Evolutionary conservation across 257 asterid species (phyloP).

Genomic region (Marsdenia floribunda): DNA sequence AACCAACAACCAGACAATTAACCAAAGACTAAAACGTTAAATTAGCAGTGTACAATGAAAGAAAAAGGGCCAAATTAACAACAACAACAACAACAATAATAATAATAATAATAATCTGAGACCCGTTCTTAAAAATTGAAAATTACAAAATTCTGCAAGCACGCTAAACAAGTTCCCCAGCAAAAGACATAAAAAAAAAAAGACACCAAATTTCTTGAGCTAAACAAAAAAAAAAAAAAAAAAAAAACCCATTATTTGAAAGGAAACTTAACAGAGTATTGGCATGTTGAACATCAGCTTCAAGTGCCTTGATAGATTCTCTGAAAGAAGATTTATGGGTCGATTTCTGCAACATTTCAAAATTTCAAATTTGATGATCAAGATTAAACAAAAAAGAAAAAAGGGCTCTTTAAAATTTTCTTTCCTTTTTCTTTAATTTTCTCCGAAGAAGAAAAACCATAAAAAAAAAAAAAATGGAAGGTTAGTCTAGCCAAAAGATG

Average conservation of each 20-base stretch:
- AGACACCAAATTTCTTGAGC: background rate
- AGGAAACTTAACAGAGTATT: slow-evolving; percentile 48
- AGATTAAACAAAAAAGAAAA: background rate
- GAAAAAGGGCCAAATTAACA: background rate
- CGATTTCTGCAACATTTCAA: slow-evolving; percentile 44
- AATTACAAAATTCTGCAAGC: background rate
- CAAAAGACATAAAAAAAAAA: background rate
- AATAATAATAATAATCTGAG: too few relatives aligned
- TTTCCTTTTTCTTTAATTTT: background rate
- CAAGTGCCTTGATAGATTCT: slow-evolving; percentile 60
- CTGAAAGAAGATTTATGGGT: slow-evolving; percentile 39
- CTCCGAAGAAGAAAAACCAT: background rate
- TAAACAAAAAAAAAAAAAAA: background rate
- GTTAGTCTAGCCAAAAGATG: too few relatives aligned
- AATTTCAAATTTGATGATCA: slow-evolving; percentile 7
- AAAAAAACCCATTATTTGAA: background rate
- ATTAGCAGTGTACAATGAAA: background rate
- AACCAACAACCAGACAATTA: slow-evolving; percentile 12
- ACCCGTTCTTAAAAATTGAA: background rate
- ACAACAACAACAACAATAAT: too few relatives aligned
- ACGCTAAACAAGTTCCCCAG: background rate
- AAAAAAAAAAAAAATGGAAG: too few relatives aligned
- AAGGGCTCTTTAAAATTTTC: too few relatives aligned
- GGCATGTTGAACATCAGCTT: slow-evolving; percentile 75
- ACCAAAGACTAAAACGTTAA: background rate